Evolutionary conservation across 345 rosid genomes (phyloP), one percentile per base, ranked within the genome.

Genomic region (Dipteronia sinensis): DNA sequence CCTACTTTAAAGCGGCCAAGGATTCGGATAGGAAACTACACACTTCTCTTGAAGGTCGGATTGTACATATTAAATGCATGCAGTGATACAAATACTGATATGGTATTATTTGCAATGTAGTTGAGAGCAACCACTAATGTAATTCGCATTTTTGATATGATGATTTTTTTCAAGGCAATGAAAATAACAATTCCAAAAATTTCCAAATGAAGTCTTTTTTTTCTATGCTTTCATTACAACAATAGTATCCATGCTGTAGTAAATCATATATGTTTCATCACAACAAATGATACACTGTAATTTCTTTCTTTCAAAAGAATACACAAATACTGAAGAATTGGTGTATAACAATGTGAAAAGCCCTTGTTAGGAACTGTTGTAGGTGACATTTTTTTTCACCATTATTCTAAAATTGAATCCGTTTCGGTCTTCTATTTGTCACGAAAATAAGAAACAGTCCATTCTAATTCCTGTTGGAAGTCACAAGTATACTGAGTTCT

Each of bases 1-100:
- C 71, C 1, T 82, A 82, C 83, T 72, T 65, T 13, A 77, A 62
- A 12, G 29, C 23, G 1, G 55, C 27, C 9, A 34, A 17, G 7
- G 58, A 61, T 20, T 40, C 51, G 16, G 29, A 15, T 19, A 64
- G 56, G n/a, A 22, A 23, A 20, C 15, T 46, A 9, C 25, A 46
- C 10, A 46, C 15, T 31, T 68, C 72, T 20, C 29, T 46, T 20
- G n/a, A 15, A 12, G 12, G 72, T 68, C 72, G 10, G 2, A 53
- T 53, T 15, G 58, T 53, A 4, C 58, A 53, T 53, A 20, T 20
- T 53, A 16, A 53, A 4, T 53, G 58, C 58, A 4, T 53, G 58
- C 58, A 15, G n/a, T 15, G 58, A 53, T 15, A 53, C 7, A 53
- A 17, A 53, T 16, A 53, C 58, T 0, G 20, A 53, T 53, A 6